These are phyloP conservation scores for Casuarina glauca DNA, from an alignment of 306 rosid genomes.

Conservation along the genomic window DNA sequence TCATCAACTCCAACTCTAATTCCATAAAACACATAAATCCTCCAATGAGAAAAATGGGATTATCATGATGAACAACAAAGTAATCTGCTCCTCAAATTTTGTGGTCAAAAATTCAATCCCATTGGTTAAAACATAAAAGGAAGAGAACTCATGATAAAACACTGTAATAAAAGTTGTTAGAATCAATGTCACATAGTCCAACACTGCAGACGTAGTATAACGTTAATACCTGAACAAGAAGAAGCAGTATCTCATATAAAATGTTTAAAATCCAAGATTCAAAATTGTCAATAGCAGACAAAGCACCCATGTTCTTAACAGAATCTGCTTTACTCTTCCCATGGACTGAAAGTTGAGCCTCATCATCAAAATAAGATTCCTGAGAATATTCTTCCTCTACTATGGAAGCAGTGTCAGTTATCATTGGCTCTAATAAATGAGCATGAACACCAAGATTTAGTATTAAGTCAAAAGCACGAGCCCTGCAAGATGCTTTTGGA, in stretches of 20 bases:
- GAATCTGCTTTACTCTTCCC: constrained; percentile 55
- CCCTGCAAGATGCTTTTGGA: constrained; percentile 71
- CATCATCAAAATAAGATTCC: constrained; percentile 75
- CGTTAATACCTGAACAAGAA: constrained; percentile 88
- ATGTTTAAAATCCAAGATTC: constrained; percentile 89
- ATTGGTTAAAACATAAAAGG: background rate
- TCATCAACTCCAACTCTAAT: background rate
- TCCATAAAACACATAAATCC: background rate
- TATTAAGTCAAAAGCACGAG: constrained; percentile 96
- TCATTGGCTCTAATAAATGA: constrained; percentile 86
- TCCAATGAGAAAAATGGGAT: background rate
- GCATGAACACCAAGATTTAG: constrained; percentile 99
- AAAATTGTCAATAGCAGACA: constrained; percentile 70
- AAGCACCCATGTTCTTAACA: constrained; percentile 40
- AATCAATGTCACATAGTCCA: constrained; percentile 11
- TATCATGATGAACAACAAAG: background rate
- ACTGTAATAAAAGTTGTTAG: background rate
- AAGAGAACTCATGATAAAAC: background rate
- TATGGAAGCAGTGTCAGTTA: constrained; percentile 56
- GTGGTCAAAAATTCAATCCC: background rate
- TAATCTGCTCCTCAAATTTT: background rate
- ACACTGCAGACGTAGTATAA: background rate
- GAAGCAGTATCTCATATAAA: constrained; percentile 84
- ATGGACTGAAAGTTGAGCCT: constrained; percentile 60
- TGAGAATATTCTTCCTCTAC: constrained; percentile 90